Conservation (phyloP, 805 yeast species). For the Ogataea parapolymorpha region DNA sequence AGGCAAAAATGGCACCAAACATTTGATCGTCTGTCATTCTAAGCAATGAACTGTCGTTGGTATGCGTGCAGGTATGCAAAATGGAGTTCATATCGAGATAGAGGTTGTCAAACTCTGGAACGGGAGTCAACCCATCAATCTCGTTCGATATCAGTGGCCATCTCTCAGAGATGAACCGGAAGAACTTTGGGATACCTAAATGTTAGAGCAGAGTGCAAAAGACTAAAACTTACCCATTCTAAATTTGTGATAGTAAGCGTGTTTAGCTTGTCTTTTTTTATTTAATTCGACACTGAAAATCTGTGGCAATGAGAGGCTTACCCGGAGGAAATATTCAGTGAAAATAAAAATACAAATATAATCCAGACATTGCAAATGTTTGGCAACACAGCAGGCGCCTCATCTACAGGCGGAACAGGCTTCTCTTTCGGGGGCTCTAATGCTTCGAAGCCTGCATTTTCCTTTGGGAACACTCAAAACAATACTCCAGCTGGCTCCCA, state of each 20-base stretch:
- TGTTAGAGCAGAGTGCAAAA: background rate
- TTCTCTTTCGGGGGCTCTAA: conserved; percentile 11
- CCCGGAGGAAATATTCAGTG: conserved; percentile 5
- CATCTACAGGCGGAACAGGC: conserved; percentile 11
- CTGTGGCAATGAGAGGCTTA: conserved; percentile 6
- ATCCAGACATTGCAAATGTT: conserved; percentile 2
- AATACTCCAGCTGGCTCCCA: background rate
- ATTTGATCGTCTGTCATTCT: conserved; percentile 85
- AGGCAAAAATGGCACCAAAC: conserved; percentile 87
- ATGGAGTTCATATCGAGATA: conserved; percentile 98
- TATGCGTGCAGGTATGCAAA: conserved; percentile 89
- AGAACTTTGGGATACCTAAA: conserved; percentile 95
- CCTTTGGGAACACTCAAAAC: conserved; percentile 3
- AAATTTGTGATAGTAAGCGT: background rate
- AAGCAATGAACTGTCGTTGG: conserved; percentile 59
- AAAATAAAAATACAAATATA: conserved; percentile 2
- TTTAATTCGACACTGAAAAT: conserved; percentile 2
- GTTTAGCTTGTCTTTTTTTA: conserved; percentile 3
- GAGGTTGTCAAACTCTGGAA: conserved; percentile 92
- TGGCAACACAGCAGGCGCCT: conserved; percentile 7
- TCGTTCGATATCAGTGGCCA: conserved; percentile 95
- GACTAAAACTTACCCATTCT: conserved; percentile 11
- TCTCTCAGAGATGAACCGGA: conserved; percentile 95
- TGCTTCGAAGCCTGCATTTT: conserved; percentile 3
- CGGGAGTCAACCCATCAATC: conserved; percentile 66